Percentiles rank a stretch among this genome's conserved stretches.
These are phyloP conservation scores for Spergularia bocconei DNA, from an alignment of 148 eudicot species.

Conservation along the genomic window DNA sequence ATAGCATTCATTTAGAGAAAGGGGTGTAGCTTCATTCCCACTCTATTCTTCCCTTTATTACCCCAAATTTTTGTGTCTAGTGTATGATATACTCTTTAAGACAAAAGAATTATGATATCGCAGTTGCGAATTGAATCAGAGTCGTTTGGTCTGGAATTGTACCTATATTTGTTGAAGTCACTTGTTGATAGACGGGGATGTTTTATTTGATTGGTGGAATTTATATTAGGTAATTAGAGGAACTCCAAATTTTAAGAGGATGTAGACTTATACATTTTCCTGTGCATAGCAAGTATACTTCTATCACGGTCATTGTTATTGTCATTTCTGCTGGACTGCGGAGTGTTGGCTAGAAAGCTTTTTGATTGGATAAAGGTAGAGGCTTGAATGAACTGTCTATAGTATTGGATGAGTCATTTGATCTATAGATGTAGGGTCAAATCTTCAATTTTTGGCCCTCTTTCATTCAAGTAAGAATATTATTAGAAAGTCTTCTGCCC, in stretches of 20 bases:
- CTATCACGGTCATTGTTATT: neutral
- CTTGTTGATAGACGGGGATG: neutral
- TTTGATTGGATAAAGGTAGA: too few relatives aligned
- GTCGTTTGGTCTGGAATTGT: neutral
- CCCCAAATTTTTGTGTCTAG: neutral
- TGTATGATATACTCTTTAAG: neutral
- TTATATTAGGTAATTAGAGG: neutral
- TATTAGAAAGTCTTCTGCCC: neutral
- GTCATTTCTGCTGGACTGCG: neutral
- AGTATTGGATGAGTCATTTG: too few relatives aligned
- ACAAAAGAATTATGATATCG: neutral
- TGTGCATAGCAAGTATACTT: neutral
- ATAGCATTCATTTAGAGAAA: neutral
- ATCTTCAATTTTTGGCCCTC: too few relatives aligned
- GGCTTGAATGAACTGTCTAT: too few relatives aligned
- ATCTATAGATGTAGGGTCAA: too few relatives aligned
- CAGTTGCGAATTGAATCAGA: neutral
- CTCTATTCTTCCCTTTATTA: neutral
- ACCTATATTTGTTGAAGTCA: neutral
- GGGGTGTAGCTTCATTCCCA: neutral
- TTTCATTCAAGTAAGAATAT: neutral
- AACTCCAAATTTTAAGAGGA: neutral
- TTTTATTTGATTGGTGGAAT: neutral
- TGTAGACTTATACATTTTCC: neutral
- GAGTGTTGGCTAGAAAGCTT: neutral